Base-by-base conservation (phyloP, 768 basidiomycete genomes). In the Russula foetens region DNA sequence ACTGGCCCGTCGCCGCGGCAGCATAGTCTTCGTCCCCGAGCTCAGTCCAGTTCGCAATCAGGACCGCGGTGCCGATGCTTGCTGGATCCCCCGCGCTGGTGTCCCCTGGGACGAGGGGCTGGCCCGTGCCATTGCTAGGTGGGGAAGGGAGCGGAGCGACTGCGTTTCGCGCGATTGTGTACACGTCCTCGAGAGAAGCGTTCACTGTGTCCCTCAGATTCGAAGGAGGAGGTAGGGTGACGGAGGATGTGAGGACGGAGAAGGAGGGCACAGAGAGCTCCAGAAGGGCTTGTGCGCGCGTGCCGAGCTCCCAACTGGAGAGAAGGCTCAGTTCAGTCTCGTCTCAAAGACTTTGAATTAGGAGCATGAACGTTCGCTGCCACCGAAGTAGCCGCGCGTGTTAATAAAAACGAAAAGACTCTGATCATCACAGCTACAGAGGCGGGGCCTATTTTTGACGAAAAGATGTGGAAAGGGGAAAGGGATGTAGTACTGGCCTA, bases 11-110 rank as follows among this genome's bases (percentile, higher is more conserved):
- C 23, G 87, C 88, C 28, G 88, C 90, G 2, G 75, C 75, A 0
- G 79, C 79, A 69, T 85, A 92, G 65, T 85, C 75, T 11, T 80
- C 72, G 24, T 73, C 74, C 28, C 79, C 79, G 35, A 67, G 62
- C n/a, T 71, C 70, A 0, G 82, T 82, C 78, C 79, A 81, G 64
- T 83, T 81, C n/a, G 81, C 80, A 15, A 83, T 69, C 38, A 91
- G 75, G 24, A 90, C 82, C 0, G 85, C 79, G 33, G 87, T 78
- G 2, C 89, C 90, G n/a, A 88, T 78, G 48, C 84, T 85, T 0
- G 91, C 82, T 0, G 92, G 92, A 68, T 96, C 93, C 0, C 77
- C 84, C 0, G 84, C 88, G 17, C 86, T 84, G 43, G 79, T 76
- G 31, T 84, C 82, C 45, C 80, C 78, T 3, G 72, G 66, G 7